Conservation (phyloP, 768 basidiomycete species). For the Macrocybe gigantea region DNA sequence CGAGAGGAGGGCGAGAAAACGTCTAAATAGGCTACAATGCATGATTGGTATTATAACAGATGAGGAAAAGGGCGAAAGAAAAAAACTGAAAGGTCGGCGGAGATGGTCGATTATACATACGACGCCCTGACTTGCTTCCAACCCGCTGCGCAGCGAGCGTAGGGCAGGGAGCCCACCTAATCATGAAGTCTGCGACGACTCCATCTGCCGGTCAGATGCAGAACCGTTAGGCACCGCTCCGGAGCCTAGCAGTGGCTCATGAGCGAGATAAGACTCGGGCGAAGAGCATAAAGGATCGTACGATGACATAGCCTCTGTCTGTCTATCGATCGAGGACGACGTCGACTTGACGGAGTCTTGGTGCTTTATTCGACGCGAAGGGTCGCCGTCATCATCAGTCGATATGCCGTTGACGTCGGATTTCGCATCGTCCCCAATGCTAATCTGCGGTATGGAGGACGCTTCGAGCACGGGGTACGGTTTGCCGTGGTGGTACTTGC, state of each 20-base stretch:
- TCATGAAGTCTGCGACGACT: too few species aligned
- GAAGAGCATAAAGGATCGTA: conserved; percentile 42
- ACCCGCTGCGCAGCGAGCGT: neutral
- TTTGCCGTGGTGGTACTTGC: conserved; percentile 5
- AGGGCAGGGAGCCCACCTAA: too few species aligned
- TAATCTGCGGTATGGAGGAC: too few species aligned
- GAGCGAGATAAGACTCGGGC: conserved; percentile 32
- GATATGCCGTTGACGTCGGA: too few species aligned
- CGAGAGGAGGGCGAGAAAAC: conserved; percentile 8
- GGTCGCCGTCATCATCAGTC: too few species aligned
- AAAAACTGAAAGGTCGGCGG: conserved; percentile 7
- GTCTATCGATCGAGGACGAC: conserved; percentile 7
- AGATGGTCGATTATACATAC: conserved; percentile 3
- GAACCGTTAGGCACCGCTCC: conserved; percentile 9
- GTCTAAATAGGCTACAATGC: conserved; percentile 28
- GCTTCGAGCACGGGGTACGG: neutral
- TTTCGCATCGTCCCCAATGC: too few species aligned
- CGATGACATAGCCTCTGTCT: conserved; percentile 14
- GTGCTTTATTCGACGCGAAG: too few species aligned
- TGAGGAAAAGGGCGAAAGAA: neutral
- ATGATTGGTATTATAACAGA: conserved; percentile 17
- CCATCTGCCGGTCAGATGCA: too few species aligned
- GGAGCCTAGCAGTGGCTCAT: conserved; percentile 31
- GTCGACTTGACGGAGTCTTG: too few species aligned
- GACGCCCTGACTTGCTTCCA: conserved; percentile 3